Evolutionary conservation across 2,329 filamentous ascomycete species (phyloP).

Genomic region (Iodosphaeria phyllophila): DNA sequence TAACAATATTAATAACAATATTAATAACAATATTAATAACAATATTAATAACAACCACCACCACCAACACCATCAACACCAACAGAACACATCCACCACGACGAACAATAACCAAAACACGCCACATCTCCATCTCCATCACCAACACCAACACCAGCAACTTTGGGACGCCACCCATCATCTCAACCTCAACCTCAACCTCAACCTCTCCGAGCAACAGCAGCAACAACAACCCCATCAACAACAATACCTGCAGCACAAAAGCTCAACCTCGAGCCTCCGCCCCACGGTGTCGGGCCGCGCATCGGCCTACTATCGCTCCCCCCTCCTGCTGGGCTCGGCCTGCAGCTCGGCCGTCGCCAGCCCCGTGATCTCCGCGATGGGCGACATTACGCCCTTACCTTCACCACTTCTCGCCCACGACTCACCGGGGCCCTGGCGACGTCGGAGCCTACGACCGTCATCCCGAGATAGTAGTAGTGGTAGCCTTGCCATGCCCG

Average conservation of each 20-base stretch:
- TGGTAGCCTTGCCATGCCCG: constrained; percentile 17
- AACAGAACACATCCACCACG: constrained; percentile 18
- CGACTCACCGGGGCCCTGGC: constrained; percentile 51
- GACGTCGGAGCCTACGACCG: constrained; percentile 27
- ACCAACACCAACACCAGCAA: constrained; percentile 7
- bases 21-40: neutral
- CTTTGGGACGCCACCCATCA: constrained; percentile 13
- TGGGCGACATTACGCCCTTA: constrained; percentile 62
- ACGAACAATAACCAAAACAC: neutral
- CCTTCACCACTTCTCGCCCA: constrained; percentile 53
- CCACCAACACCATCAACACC: constrained; percentile 8
- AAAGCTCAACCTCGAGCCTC: constrained; percentile 25
- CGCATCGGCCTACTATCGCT: constrained; percentile 27
- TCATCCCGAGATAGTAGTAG: constrained; percentile 25
- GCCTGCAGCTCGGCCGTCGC: constrained; percentile 49
- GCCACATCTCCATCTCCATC: neutral
- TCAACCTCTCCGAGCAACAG: constrained; percentile 13
- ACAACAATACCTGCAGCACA: constrained; percentile 17
- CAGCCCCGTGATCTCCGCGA: constrained; percentile 55
- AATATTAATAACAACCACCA: no score
- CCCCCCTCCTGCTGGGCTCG: no score
- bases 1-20: constrained; percentile 13
- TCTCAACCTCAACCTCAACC: constrained; percentile 17
- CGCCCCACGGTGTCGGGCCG: constrained; percentile 41
- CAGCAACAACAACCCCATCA: constrained; percentile 5